Conservation (phyloP, 306 rosid species). For the Geum urbanum region DNA sequence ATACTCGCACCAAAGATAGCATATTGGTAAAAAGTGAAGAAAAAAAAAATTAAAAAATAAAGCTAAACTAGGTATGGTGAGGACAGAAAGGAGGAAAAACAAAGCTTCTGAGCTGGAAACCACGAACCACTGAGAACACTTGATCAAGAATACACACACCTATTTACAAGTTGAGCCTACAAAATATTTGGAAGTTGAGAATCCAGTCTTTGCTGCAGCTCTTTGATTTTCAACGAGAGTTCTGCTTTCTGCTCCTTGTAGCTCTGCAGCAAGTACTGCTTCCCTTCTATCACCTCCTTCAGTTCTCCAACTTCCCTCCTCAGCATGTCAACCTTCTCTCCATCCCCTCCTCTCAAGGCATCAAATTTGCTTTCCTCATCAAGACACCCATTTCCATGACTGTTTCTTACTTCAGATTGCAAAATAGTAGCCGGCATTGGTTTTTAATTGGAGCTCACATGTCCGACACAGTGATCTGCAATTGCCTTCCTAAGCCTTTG, state of each 20-base stretch:
- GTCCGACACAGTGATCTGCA: constrained; percentile 81
- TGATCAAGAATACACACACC: constrained; percentile 66
- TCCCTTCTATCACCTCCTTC: constrained; percentile 88
- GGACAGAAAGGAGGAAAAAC: constrained; percentile 37
- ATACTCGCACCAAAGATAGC: constrained; percentile 24
- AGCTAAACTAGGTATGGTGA: constrained; percentile 41
- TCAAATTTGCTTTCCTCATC: constrained; percentile 54
- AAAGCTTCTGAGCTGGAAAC: constrained; percentile 29
- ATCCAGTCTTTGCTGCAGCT: constrained; percentile 83
- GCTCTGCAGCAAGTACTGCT: constrained; percentile 79
- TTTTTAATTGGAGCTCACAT: constrained; percentile 41
- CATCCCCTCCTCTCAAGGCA: constrained; percentile 42
- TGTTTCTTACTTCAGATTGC: constrained; percentile 49
- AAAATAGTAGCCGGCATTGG: constrained; percentile 36
- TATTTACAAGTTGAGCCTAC: constrained; percentile 41
- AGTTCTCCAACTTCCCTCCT: constrained; percentile 82
- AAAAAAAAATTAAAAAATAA: constrained; percentile 29
- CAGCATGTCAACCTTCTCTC: constrained; percentile 70
- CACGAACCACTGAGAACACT: constrained; percentile 19
- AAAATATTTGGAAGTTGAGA: constrained; percentile 89
- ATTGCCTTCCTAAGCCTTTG: constrained; percentile 87
- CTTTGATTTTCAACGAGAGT: constrained; percentile 65
- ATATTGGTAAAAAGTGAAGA: constrained; percentile 3
- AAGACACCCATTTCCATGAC: constrained; percentile 54
- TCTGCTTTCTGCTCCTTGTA: constrained; percentile 86